Conservation (phyloP, 371 early-diverging fungal genomes). For the Batrachochytrium dendrobatidis region DNA sequence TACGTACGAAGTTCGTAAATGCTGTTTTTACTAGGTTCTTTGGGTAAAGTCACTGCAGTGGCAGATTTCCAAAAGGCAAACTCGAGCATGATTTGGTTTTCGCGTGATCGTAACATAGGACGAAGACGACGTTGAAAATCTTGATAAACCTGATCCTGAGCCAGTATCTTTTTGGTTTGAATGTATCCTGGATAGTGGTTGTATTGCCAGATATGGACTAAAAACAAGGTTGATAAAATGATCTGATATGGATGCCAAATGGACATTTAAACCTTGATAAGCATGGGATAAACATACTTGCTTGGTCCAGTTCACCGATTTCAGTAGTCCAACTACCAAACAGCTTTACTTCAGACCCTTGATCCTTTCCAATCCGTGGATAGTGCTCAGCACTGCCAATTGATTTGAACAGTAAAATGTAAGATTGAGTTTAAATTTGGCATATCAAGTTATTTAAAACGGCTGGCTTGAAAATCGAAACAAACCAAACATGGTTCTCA, state of each 20-base stretch:
- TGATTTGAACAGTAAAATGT: conserved; percentile 22
- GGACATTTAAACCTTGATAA: too few relatives aligned
- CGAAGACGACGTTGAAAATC: conserved; percentile 57
- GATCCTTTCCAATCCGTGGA: conserved; percentile 66
- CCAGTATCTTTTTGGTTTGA: conserved; percentile 44
- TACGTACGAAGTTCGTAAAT: conserved; percentile 90
- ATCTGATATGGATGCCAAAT: neutral
- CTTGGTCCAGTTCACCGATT: conserved; percentile 81
- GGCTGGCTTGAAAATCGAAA: too few relatives aligned
- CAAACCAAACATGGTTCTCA: neutral
- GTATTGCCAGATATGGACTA: conserved; percentile 91
- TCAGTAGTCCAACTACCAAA: conserved; percentile 83
- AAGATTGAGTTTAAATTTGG: too few relatives aligned
- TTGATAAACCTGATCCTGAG: conserved; percentile 49
- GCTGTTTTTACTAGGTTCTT: too few relatives aligned
- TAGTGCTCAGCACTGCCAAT: conserved; percentile 54
- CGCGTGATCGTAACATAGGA: conserved; percentile 62
- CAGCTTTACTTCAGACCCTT: conserved; percentile 62
- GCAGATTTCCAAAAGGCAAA: conserved; percentile 79
- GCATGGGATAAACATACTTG: conserved; percentile 41
- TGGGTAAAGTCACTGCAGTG: neutral
- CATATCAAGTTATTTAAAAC: conserved; percentile 1
- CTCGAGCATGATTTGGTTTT: conserved; percentile 81
- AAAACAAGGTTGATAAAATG: neutral
- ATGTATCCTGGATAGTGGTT: conserved; percentile 77